Evolutionary conservation across 2,329 filamentous ascomycete species (phyloP).

Genomic region (Epichloe hybrida): DNA sequence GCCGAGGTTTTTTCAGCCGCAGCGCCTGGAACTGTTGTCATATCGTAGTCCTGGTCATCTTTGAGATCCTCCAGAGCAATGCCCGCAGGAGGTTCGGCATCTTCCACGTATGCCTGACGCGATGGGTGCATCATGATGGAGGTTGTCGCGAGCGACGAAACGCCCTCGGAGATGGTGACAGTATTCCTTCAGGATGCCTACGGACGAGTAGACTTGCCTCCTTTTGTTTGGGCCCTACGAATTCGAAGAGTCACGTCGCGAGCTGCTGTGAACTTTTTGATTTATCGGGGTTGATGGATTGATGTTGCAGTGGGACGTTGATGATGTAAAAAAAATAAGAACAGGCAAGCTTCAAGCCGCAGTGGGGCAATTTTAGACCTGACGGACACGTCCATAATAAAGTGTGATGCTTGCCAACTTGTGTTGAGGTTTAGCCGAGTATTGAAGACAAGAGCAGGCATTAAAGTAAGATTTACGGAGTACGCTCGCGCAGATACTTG

Average conservation of each 20-base stretch:
- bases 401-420: no score
- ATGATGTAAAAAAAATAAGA: background rate
- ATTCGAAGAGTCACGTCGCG: background rate
- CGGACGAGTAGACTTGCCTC: background rate
- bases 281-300: background rate
- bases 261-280: background rate
- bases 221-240: background rate
- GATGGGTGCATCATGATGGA: slow-evolving; percentile 65
- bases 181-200: background rate
- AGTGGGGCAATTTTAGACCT: background rate
- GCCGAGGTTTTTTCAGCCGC: slow-evolving; percentile 73
- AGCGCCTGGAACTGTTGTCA: slow-evolving; percentile 54
- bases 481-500: no score
- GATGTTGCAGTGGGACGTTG: background rate
- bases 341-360: background rate
- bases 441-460: no score
- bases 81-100: slow-evolving; percentile 45
- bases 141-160: background rate
- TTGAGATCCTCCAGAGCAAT: slow-evolving; percentile 38
- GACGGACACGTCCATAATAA: no score
- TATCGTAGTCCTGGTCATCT: slow-evolving; percentile 71
- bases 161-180: background rate
- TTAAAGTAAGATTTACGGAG: no score
- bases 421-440: no score
- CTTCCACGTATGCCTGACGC: slow-evolving; percentile 88